Conservation (phyloP, 371 early-diverging fungal species). For the Sporodiniella umbellata region DNA sequence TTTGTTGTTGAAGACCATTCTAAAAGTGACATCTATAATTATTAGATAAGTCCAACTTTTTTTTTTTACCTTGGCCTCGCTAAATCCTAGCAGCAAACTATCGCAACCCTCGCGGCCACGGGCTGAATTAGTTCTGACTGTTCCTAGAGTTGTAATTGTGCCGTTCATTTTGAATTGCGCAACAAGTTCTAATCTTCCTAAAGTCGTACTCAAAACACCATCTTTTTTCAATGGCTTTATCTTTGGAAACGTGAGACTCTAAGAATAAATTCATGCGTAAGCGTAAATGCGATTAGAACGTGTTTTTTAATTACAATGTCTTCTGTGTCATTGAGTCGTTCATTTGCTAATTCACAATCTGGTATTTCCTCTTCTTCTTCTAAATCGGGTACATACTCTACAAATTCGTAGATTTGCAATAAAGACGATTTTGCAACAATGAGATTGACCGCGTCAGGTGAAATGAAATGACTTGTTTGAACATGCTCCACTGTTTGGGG, state of each 20-base stretch:
- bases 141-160: slow-evolving; percentile 73
- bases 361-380: slow-evolving; percentile 15
- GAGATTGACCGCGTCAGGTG: slow-evolving; percentile 69
- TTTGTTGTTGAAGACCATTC: slow-evolving; percentile 81
- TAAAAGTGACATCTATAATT: slow-evolving; percentile 80
- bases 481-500: slow-evolving; percentile 79
- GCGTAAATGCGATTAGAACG: no score
- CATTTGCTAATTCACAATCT: slow-evolving; percentile 16
- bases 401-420: slow-evolving; percentile 80
- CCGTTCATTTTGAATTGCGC: slow-evolving; percentile 79
- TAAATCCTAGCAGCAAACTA: slow-evolving; percentile 81
- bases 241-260: slow-evolving; percentile 44
- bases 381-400: slow-evolving; percentile 54
- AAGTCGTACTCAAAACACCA: slow-evolving; percentile 26
- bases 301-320: slow-evolving; percentile 9
- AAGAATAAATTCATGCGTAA: no score
- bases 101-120: slow-evolving; percentile 73
- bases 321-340: slow-evolving; percentile 17
- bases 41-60: not conserved
- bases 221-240: slow-evolving; percentile 35
- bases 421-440: slow-evolving; percentile 73
- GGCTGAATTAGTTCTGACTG: slow-evolving; percentile 66
- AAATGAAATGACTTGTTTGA: slow-evolving; percentile 71
- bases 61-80: slow-evolving; percentile 85
- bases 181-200: slow-evolving; percentile 73